These are phyloP conservation scores for Vigna unguiculata DNA, from an alignment of 306 rosid species.

Conservation along the genomic window DNA sequence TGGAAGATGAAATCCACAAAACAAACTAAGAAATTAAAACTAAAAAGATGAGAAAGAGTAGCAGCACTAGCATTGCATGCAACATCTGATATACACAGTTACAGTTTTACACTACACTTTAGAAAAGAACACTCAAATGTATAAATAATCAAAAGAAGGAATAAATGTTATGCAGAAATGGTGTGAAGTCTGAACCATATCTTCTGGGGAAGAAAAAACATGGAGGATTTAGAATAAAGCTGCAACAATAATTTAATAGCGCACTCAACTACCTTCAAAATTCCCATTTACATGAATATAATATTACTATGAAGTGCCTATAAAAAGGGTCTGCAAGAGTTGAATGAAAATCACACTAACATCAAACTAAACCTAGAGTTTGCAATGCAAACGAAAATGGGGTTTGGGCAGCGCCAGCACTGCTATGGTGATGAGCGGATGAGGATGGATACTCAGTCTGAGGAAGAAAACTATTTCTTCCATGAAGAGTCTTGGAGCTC, in stretches of 20 bases:
- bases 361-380: neutral
- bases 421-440: conserved; percentile 40
- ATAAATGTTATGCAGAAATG: neutral
- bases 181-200: conserved; percentile 7
- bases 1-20: too few species aligned
- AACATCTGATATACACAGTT: too few species aligned
- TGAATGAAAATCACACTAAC: neutral
- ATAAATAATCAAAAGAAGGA: neutral
- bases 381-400: conserved; percentile 23
- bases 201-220: neutral
- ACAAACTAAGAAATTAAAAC: too few species aligned
- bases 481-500: conserved; percentile 41
- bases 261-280: neutral
- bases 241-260: neutral
- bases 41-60: too few species aligned
- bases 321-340: conserved; percentile 29
- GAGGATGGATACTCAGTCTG: conserved; percentile 35
- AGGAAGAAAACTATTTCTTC: conserved; percentile 20
- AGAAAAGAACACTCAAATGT: too few species aligned
- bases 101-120: too few species aligned
- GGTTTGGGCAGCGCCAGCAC: conserved; percentile 46
- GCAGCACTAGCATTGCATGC: too few species aligned
- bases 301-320: conserved; percentile 15
- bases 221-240: conserved; percentile 19
- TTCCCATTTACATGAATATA: neutral